Evolutionary conservation across 2,329 filamentous ascomycete genomes (phyloP), one percentile per base, ranked within the genome.

Genomic region (Aspergillus ustus): DNA sequence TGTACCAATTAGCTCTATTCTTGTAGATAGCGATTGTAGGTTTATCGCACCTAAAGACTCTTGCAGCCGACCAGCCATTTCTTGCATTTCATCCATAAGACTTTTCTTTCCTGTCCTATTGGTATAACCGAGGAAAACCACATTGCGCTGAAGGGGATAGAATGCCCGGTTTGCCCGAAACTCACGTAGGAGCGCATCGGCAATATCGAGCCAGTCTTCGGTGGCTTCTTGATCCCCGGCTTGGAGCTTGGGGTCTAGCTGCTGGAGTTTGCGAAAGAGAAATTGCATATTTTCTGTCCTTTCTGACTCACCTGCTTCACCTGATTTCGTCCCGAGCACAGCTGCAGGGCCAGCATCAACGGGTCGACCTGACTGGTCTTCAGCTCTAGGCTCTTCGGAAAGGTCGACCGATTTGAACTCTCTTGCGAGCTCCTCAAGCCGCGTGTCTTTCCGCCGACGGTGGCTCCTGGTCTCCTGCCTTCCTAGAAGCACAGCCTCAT

Each of bases 401-500:
- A 61, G 15, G 49, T 74, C 73, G 40, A 68, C 63, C 19, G 70
- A 63, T 48, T 67, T 71, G 57, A 79, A 78, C 52, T 79, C 76
- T 60, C 67, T 74, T 31, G 73, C 77, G n/a, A 80, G 69, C 49
- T 78, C 75, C 48, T 75, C 75, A n/a, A 79, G 72, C 37, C 76
- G 70, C 8, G 75, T 75, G 50, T 75, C 75, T 64, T 72, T 76
- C 60, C 72, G 69, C 57, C 67, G 71, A 59, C 70, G 67, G 50
- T 69, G 69, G 45, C 64, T 72, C 61, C 70, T 69, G 52, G 64
- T 72, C 63, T 78, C 76, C 59, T 76, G 75, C 72, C 79, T 78
- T n/a, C 83, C 83, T 31, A 93, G 79, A 34, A 86, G 82, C 67
- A 94, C 85, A 8, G 91, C 88, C 73, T 96, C 90, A 37, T 89